phyloP scores from a whole-genome alignment of 371 early-diverging fungal species.

The Circinella minor region DNA sequence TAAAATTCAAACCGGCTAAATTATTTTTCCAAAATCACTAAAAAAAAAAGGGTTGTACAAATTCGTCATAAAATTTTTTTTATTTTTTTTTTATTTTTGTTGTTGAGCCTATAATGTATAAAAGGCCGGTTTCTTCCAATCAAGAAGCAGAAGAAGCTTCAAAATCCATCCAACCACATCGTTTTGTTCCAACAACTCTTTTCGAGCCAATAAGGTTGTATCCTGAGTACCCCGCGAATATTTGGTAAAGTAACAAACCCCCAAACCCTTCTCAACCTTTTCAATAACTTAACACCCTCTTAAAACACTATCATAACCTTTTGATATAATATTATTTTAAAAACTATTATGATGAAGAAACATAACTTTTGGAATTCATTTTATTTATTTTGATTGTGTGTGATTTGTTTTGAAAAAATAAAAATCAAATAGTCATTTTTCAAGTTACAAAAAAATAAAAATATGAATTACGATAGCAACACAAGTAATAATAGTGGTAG shows the following conservation, averaged over 20 bases:
- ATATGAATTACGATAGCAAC: conserved; percentile 11
- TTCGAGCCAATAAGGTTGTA: conserved; percentile 12
- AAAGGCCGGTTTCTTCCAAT: conserved; percentile 4
- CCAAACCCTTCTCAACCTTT: neutral
- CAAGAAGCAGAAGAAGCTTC: neutral
- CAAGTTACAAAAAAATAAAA: neutral
- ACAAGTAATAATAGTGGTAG: conserved; percentile 7
- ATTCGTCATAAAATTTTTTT: neutral
- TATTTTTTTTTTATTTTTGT: neutral
- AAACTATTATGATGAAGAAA: too few relatives aligned
- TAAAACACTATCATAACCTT: too few relatives aligned
- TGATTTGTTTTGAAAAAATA: neutral
- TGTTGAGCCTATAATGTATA: too few relatives aligned
- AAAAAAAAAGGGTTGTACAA: too few relatives aligned
- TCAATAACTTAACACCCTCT: neutral
- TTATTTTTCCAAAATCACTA: too few relatives aligned
- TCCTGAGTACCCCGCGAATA: conserved; percentile 13
- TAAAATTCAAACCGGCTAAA: too few relatives aligned
- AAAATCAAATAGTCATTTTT: too few relatives aligned
- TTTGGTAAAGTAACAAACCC: neutral
- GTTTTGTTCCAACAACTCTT: conserved; percentile 1
- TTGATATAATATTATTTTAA: too few relatives aligned
- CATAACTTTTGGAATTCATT: too few relatives aligned
- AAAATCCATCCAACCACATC: conserved; percentile 14
- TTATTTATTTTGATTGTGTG: too few relatives aligned